Evolutionary conservation across 1,139 yeast species (phyloP).

Genomic region (Geotrichum aggregatum): DNA sequence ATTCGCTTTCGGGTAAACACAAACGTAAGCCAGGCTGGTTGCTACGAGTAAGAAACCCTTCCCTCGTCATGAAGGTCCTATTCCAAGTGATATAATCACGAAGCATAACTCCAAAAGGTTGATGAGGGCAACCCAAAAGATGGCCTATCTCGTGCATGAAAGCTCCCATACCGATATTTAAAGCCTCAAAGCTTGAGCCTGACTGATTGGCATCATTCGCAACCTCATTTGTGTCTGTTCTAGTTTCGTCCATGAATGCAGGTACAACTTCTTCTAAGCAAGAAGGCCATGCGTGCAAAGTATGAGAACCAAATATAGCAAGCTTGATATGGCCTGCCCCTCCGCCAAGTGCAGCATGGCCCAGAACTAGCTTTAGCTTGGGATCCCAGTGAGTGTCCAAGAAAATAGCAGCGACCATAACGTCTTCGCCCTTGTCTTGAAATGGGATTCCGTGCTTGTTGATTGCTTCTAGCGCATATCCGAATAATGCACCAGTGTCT

Average conservation of each 20-base stretch:
- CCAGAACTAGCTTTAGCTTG: constrained; percentile 54
- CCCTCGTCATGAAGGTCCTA: constrained; percentile 76
- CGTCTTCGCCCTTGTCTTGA: constrained; percentile 46
- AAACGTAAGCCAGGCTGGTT: constrained; percentile 43
- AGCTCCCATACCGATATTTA: constrained; percentile 84
- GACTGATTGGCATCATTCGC: constrained; percentile 86
- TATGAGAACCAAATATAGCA: constrained; percentile 93
- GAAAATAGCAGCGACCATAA: constrained; percentile 80
- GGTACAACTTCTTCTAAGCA: constrained; percentile 66
- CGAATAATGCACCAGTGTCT: constrained; percentile 69
- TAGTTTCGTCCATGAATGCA: constrained; percentile 67
- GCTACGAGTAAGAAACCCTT: constrained; percentile 54
- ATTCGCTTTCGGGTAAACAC: constrained; percentile 60
- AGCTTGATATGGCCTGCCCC: constrained; percentile 64
- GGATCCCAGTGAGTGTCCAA: constrained; percentile 83
- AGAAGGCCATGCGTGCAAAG: constrained; percentile 84
- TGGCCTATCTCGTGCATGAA: constrained; percentile 96
- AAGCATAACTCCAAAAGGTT: constrained; percentile 82
- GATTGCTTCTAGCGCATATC: constrained; percentile 74
- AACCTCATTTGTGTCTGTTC: constrained; percentile 59
- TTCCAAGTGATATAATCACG: constrained; percentile 79
- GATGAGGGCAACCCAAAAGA: constrained; percentile 85
- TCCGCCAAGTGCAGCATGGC: constrained; percentile 96
- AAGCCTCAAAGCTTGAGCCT: constrained; percentile 86
- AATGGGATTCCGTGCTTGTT: constrained; percentile 49